phyloP scores from a whole-genome alignment of 768 basidiomycete species.

The Rhodocollybia butyracea region DNA sequence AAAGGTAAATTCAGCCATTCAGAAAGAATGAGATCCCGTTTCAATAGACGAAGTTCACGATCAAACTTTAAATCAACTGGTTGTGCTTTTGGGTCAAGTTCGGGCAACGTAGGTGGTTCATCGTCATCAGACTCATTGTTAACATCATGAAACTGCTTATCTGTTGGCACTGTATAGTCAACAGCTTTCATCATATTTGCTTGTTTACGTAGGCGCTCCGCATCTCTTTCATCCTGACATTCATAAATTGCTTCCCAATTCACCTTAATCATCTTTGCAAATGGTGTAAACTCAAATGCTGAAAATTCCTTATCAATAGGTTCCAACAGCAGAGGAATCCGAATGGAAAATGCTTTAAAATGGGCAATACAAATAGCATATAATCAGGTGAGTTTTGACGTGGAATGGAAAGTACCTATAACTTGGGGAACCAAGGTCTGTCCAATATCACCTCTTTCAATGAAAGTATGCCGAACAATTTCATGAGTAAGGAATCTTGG shows the following conservation, averaged over 20 bases:
- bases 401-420: background rate
- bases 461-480: constrained; percentile 12
- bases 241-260: constrained; percentile 33
- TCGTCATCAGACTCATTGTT: too few relatives aligned
- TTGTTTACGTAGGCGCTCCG: constrained; percentile 19
- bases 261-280: constrained; percentile 13
- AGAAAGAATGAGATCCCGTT: too few relatives aligned
- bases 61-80: too few relatives aligned
- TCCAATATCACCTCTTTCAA: constrained; percentile 7
- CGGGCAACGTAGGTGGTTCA: too few relatives aligned
- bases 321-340: background rate
- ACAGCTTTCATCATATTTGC: too few relatives aligned
- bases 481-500: constrained; percentile 11
- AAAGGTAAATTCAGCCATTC: too few relatives aligned
- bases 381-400: background rate
- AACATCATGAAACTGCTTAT: too few relatives aligned
- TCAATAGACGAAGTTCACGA: too few relatives aligned
- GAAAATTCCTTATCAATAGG: background rate
- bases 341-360: constrained; percentile 16
- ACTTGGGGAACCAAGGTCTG: background rate
- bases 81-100: too few relatives aligned
- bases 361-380: constrained; percentile 17
- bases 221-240: constrained; percentile 30
- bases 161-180: too few relatives aligned
- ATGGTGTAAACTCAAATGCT: background rate